phyloP scores from a whole-genome alignment of 345 rosid genomes.

The Orychophragmus violaceus region DNA sequence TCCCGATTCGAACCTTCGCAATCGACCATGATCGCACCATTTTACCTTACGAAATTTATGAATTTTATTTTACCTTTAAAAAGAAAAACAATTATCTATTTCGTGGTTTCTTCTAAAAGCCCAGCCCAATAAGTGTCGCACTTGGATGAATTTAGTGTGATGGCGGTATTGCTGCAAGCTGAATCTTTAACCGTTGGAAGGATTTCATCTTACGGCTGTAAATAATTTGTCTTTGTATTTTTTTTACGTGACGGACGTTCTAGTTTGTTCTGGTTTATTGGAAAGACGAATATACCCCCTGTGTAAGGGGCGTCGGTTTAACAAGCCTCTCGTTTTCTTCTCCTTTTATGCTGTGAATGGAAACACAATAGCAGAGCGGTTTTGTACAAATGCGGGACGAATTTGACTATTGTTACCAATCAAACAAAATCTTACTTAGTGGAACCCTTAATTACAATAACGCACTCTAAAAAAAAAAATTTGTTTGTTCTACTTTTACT shows the following conservation, averaged over 20 bases:
- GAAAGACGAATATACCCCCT: constrained; percentile 26
- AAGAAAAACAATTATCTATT: not conserved
- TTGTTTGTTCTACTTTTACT: no score
- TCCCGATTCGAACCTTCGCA: not conserved
- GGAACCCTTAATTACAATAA: no score
- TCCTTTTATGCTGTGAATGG: no score
- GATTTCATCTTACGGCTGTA: constrained; percentile 4
- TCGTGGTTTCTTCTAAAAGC: constrained; percentile 3
- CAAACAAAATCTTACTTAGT: no score
- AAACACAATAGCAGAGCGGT: no score
- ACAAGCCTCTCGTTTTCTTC: constrained; percentile 27
- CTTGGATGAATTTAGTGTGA: not conserved
- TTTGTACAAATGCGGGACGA: no score
- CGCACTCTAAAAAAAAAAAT: no score
- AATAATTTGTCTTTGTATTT: not conserved
- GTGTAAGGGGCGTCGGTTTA: constrained; percentile 8
- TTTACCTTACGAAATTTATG: no score
- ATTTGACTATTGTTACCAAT: no score
- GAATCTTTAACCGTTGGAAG: not conserved
- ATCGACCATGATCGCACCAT: not conserved
- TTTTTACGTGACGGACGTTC: constrained; percentile 6
- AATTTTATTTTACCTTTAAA: not conserved
- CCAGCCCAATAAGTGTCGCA: constrained; percentile 11
- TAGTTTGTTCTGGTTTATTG: not conserved
- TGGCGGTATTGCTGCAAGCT: not conserved